Percentiles rank a stretch among this genome's conserved stretches.
Conservation (phyloP, 352 stramenopile species). For the Phytopythium chamaehyphon region DNA sequence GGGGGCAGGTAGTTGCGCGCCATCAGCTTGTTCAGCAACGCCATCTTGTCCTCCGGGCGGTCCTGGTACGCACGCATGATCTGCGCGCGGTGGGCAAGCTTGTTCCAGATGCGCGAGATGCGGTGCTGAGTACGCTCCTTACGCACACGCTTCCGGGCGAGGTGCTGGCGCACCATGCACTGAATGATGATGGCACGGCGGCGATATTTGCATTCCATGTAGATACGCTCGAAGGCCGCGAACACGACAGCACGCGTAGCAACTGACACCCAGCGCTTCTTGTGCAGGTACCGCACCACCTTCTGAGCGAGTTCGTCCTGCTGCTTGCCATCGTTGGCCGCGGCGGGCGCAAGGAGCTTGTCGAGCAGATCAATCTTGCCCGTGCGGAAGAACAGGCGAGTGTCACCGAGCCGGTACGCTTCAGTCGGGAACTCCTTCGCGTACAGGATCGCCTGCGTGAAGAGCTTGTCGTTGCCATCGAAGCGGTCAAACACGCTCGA, state of each 20-base stretch:
- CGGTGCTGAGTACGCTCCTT: slow-evolving; percentile 52
- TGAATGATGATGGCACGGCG: slow-evolving; percentile 74
- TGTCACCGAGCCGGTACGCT: slow-evolving; percentile 77
- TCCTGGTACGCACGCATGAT: slow-evolving; percentile 80
- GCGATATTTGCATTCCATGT: slow-evolving; percentile 60
- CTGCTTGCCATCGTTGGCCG: slow-evolving; percentile 22
- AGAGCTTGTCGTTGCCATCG: slow-evolving; percentile 81
- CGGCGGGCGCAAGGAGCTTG: slow-evolving; percentile 60
- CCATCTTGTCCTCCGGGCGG: slow-evolving; percentile 79
- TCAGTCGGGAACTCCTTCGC: slow-evolving; percentile 72
- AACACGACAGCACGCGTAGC: slow-evolving; percentile 66
- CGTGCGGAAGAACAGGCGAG: slow-evolving; percentile 80
- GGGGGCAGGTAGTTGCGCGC: slow-evolving; percentile 55
- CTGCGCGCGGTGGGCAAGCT: slow-evolving; percentile 58
- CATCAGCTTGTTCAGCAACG: slow-evolving; percentile 73
- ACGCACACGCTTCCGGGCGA: slow-evolving; percentile 65
- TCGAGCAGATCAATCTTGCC: slow-evolving; percentile 85
- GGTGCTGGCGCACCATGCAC: slow-evolving; percentile 70
- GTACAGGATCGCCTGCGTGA: slow-evolving; percentile 80
- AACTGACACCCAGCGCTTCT: slow-evolving; percentile 77
- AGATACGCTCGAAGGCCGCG: slow-evolving; percentile 71
- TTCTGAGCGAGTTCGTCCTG: slow-evolving; percentile 20
- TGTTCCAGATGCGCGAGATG: slow-evolving; percentile 61
- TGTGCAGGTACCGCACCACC: slow-evolving; percentile 62
- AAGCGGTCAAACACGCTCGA: slow-evolving; percentile 65